Base-by-base conservation (phyloP, 805 yeast species). In the Suhomyces kilbournensis region DNA sequence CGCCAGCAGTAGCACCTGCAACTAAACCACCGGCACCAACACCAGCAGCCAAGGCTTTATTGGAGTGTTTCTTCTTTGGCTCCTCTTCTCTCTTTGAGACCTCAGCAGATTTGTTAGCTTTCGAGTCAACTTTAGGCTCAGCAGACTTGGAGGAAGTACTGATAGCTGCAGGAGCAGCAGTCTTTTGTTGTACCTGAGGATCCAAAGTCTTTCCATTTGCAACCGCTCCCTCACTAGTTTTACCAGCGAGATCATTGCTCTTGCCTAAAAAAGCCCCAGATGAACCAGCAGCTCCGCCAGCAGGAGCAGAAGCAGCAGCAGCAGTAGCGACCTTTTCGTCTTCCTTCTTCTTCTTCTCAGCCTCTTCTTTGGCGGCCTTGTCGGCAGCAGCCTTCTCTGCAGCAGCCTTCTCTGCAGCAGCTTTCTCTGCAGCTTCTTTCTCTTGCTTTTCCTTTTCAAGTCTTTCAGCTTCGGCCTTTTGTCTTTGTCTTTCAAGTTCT, bases 361-460 rank as follows among this genome's bases (percentile, higher is more conserved):
- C 74, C 25, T 63, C 67, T 53, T 70, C 74, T 55, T 70, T 75
- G 43, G 58, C 61, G 56, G 66, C 66, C 59, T 67, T 68, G 56
- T 70, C 70, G 54, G 67, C 67, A 47, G 70, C 72, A 26, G 60
- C 66, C 50, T 64, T 66, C 54, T 66, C 72, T 20, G 60, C 66
- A 51, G 64, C 65, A 55, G 66, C 75, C 43, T 68, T 49, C 47
- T 57, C 51, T 44, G 66, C 70, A 19, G 68, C 71, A 5, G 49
- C 55, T 39, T 25, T 44, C 23, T 51, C 56, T 19, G 54, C 56
- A 38, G 50, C 54, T 19, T 47, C 57, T 39, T 57, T 68, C 40
- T 63, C 64, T 50, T 61, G 63, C 48, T 64, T 69, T 25, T 56
- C 69, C 35, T 54, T 47, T 19, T 49, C 56, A 32, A 53, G 49